Percentiles rank a stretch among this genome's conserved stretches.
These are phyloP conservation scores for Ambrosia trifida DNA, from an alignment of 129 eudicot genomes.

Conservation along the genomic window DNA sequence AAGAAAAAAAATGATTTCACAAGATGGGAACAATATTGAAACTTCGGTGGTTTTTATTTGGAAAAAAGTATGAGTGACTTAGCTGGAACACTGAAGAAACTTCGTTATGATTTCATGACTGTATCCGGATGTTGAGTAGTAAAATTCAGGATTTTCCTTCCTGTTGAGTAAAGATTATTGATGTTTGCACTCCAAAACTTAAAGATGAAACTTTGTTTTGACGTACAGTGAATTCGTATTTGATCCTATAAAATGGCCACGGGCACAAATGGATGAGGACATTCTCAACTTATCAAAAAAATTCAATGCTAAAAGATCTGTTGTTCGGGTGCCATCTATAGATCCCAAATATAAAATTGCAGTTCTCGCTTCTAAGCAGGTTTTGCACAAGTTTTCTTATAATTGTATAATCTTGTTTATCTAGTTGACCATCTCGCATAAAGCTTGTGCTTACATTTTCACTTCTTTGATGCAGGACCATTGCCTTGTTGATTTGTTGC, in stretches of 20 bases:
- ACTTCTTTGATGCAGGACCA: conserved; percentile 59
- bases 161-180: conserved; percentile 13
- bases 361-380: conserved; percentile 92
- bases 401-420: conserved; percentile 7
- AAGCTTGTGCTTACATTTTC: conserved; percentile 7
- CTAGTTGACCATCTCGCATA: neutral
- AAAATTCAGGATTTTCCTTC: neutral
- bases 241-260: conserved; percentile 80
- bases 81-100: no score
- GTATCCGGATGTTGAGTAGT: neutral
- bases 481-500: conserved; percentile 92
- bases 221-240: conserved; percentile 79
- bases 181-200: conserved; percentile 18
- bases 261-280: conserved; percentile 80
- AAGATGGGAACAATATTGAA: no score
- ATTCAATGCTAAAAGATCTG: conserved; percentile 75
- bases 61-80: no score
- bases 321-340: conserved; percentile 71
- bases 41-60: no score
- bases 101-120: neutral
- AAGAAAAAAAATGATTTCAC: no score
- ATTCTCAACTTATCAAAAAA: conserved; percentile 51
- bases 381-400: conserved; percentile 9
- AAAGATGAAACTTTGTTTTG: conserved; percentile 15
- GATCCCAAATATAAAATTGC: conserved; percentile 87